A percentile compares a stretch with the other conserved stretches of the same genome.
phyloP scores from a whole-genome alignment of 2,329 filamentous ascomycete species.

The Escovopsis sp. region DNA sequence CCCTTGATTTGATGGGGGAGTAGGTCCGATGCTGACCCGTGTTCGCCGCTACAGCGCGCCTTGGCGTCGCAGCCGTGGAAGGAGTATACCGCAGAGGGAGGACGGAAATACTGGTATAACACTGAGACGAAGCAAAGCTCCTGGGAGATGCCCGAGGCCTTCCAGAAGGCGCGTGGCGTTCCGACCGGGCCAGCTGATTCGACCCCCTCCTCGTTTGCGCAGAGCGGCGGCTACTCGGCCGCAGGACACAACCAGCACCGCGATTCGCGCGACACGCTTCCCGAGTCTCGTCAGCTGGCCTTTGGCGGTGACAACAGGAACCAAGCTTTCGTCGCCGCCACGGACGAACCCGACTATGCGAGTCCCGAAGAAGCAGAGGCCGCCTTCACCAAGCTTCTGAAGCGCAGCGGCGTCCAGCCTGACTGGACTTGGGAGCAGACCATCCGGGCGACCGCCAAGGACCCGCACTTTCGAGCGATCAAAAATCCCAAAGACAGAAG shows the following conservation, averaged over 20 bases:
- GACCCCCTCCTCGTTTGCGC: constrained; percentile 27
- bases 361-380: constrained; percentile 79
- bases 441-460: constrained; percentile 72
- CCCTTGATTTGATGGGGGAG: neutral
- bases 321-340: constrained; percentile 47
- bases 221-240: constrained; percentile 25
- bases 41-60: constrained; percentile 44
- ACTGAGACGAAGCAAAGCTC: constrained; percentile 81
- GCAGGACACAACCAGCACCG: constrained; percentile 21
- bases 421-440: constrained; percentile 91
- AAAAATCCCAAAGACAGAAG: constrained; percentile 87
- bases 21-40: neutral
- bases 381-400: constrained; percentile 82
- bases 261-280: constrained; percentile 21
- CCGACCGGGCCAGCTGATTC: constrained; percentile 29
- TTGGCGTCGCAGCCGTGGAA: constrained; percentile 80
- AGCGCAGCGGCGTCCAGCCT: constrained; percentile 69
- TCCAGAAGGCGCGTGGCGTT: constrained; percentile 59
- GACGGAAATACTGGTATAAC: constrained; percentile 92
- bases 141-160: constrained; percentile 83
- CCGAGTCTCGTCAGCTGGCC: constrained; percentile 43
- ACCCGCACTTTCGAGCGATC: constrained; percentile 83
- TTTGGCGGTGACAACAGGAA: constrained; percentile 40
- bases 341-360: constrained; percentile 62
- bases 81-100: constrained; percentile 75